Conservation (phyloP, 257 asterid genomes). For the Schizonepeta tenuifolia region DNA sequence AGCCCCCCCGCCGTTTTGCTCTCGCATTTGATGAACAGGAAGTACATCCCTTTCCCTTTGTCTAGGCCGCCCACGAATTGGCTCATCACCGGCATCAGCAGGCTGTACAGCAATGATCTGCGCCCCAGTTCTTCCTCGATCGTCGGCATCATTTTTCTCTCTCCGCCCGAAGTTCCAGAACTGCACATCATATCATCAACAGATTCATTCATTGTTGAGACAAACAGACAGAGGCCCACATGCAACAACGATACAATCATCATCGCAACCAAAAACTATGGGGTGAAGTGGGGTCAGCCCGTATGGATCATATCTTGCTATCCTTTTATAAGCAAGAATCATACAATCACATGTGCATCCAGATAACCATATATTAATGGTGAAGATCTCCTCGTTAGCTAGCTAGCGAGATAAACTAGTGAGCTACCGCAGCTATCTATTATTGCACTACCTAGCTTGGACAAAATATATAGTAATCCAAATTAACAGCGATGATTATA, state of each 20-base stretch:
- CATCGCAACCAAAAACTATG: background rate
- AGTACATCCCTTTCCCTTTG: conserved; percentile 91
- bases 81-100: conserved; percentile 92
- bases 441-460: too few species aligned
- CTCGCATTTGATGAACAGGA: conserved; percentile 78
- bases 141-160: conserved; percentile 94
- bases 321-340: conserved; percentile 21
- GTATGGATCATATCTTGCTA: background rate
- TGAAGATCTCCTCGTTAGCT: background rate
- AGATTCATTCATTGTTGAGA: too few species aligned
- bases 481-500: too few species aligned
- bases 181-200: conserved; percentile 54
- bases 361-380: background rate
- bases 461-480: too few species aligned
- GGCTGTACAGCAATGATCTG: conserved; percentile 78
- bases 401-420: background rate
- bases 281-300: background rate
- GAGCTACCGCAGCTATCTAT: background rate
- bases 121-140: conserved; percentile 73
- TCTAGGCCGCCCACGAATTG: conserved; percentile 71
- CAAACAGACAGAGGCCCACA: too few species aligned
- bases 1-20: conserved; percentile 80
- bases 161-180: conserved; percentile 90
- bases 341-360: conserved; percentile 23
- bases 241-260: conserved; percentile 12